A percentile compares a stretch with the other conserved stretches of the same genome.
Conservation (phyloP, 768 basidiomycete species). For the Boletus barrowsii region DNA sequence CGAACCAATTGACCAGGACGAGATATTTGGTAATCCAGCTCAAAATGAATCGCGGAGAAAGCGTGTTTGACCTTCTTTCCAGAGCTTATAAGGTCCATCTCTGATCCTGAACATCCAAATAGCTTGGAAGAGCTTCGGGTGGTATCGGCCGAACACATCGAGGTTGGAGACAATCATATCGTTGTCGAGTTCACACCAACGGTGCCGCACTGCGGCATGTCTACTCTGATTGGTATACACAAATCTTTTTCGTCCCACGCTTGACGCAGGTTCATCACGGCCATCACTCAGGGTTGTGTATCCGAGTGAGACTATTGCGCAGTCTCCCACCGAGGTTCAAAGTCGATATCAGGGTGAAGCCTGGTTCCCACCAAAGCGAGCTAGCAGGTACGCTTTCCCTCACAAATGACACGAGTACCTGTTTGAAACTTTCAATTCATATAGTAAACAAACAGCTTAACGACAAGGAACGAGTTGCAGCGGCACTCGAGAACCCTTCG, state of each 20-base stretch:
- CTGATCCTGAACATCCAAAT: constrained; percentile 93
- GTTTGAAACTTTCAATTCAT: not conserved
- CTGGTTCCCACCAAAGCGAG: constrained; percentile 96
- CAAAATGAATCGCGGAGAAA: not conserved
- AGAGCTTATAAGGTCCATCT: constrained; percentile 92
- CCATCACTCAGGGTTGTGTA: constrained; percentile 64
- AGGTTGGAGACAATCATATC: constrained; percentile 59
- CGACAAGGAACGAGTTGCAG: constrained; percentile 97
- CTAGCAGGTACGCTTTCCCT: constrained; percentile 58
- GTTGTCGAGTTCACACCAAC: constrained; percentile 95
- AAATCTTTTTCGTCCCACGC: not conserved
- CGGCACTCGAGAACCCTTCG: constrained; percentile 89
- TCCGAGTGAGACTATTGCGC: constrained; percentile 86
- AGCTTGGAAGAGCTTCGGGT: constrained; percentile 94
- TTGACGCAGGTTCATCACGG: not conserved
- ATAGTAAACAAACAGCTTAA: constrained; percentile 98
- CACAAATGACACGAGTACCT: not conserved
- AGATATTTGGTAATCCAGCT: constrained; percentile 73
- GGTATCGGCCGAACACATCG: constrained; percentile 86
- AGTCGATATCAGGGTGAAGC: constrained; percentile 88
- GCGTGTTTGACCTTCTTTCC: not conserved
- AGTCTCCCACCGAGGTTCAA: constrained; percentile 92
- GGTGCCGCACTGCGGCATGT: constrained; percentile 97
- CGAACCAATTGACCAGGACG: constrained; percentile 82
- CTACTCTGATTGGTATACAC: constrained; percentile 80